These are phyloP conservation scores for Trichoderma aggressivum DNA, from an alignment of 2,329 filamentous ascomycete genomes.

Conservation along the genomic window DNA sequence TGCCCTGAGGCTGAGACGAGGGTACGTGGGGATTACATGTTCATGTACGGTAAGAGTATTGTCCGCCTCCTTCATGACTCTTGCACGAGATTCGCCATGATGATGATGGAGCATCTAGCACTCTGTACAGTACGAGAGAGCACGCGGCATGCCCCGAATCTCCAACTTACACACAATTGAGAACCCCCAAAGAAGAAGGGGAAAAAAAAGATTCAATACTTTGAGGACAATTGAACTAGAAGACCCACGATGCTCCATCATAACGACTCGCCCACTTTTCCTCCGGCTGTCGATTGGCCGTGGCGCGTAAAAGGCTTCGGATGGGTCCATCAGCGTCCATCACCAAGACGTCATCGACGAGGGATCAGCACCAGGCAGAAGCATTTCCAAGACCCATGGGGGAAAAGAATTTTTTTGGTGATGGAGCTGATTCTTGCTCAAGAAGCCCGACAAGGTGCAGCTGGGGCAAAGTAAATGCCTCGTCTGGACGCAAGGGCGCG, in stretches of 20 bases:
- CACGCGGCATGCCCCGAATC: neutral
- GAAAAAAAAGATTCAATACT: neutral
- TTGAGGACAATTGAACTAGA: neutral
- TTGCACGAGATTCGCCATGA: neutral
- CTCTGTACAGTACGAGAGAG: neutral
- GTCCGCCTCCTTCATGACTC: neutral
- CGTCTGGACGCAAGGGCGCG: constrained; percentile 1
- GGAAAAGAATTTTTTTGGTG: neutral
- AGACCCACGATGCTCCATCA: constrained; percentile 12
- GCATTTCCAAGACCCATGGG: constrained; percentile 10
- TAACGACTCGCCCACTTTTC: neutral
- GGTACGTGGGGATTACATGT: neutral
- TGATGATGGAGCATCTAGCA: neutral
- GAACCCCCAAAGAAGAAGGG: neutral
- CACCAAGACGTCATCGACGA: constrained; percentile 16
- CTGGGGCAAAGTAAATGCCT: neutral
- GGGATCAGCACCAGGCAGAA: constrained; percentile 18
- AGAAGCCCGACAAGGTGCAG: neutral
- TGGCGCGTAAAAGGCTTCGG: neutral
- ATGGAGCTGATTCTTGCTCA: neutral
- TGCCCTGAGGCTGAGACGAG: neutral
- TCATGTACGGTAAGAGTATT: neutral
- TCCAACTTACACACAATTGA: neutral
- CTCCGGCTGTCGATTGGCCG: constrained; percentile 2
- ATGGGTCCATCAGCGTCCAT: constrained; percentile 13